Evolutionary conservation across 805 yeast species (phyloP).

Genomic region (Blastobotrys chiropterorum): DNA sequence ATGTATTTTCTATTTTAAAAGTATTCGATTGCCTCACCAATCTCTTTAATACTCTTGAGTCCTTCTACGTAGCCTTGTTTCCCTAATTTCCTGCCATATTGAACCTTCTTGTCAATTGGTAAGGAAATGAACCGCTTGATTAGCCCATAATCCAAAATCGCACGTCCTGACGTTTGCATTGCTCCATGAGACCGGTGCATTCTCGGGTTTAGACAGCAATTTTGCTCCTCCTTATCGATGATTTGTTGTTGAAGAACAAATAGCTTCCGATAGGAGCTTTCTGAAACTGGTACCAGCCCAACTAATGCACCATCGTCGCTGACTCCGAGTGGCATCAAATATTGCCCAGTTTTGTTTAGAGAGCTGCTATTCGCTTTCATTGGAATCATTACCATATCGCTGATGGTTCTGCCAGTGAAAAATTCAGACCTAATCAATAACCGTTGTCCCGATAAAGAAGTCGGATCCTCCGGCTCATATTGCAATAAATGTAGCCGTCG

Average conservation of each 20-base stretch:
- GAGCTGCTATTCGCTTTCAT: constrained; percentile 9
- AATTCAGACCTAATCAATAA: constrained; percentile 66
- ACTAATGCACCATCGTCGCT: constrained; percentile 76
- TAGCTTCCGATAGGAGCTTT: constrained; percentile 69
- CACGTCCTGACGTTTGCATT: constrained; percentile 13
- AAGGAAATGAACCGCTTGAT: constrained; percentile 25
- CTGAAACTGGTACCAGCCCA: constrained; percentile 67
- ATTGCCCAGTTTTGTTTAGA: constrained; percentile 17
- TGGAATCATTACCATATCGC: constrained; percentile 25
- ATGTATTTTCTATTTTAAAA: not conserved
- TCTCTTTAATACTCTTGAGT: constrained; percentile 14
- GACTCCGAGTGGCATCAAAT: constrained; percentile 55
- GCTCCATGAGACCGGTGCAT: constrained; percentile 23
- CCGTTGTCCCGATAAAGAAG: constrained; percentile 72
- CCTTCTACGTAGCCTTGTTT: constrained; percentile 24
- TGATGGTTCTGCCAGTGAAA: constrained; percentile 49
- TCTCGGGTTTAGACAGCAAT: constrained; percentile 74
- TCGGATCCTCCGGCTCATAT: constrained; percentile 89
- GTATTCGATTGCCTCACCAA: constrained; percentile 16
- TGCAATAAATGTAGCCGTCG: constrained; percentile 65
- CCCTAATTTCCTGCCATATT: constrained; percentile 27
- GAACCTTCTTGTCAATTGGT: constrained; percentile 19
- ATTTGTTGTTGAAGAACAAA: constrained; percentile 85
- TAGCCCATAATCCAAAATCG: constrained; percentile 25
- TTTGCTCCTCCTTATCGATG: constrained; percentile 65